Conservation (phyloP, 2,329 filamentous ascomycete species). For the Aureobasidium sp. region DNA sequence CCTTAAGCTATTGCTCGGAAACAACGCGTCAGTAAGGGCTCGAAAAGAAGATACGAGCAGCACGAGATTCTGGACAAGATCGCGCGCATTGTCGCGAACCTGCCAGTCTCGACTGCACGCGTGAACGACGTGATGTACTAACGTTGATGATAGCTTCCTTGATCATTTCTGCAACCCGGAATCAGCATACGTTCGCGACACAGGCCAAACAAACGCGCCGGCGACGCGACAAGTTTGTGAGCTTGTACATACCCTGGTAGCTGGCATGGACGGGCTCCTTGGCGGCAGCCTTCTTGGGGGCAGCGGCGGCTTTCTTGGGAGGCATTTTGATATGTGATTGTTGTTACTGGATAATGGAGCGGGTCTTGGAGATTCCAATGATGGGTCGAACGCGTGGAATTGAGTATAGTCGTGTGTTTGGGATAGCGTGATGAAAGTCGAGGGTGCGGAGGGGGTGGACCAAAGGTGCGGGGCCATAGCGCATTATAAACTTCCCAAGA, state of each 20-base stretch:
- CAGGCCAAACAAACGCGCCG: slow-evolving; percentile 21
- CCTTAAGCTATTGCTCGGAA: slow-evolving; percentile 51
- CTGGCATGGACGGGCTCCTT: slow-evolving; percentile 50
- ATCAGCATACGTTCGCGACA: slow-evolving; percentile 49
- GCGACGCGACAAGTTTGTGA: slow-evolving; percentile 32
- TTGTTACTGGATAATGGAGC: slow-evolving; percentile 19
- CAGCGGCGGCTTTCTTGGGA: slow-evolving; percentile 52
- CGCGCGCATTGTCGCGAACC: not conserved
- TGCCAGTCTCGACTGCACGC: not conserved
- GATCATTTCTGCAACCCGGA: slow-evolving; percentile 54
- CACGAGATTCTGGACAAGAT: not conserved
- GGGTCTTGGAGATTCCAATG: slow-evolving; percentile 28
- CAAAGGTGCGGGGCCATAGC: not conserved
- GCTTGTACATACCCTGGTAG: slow-evolving; percentile 52
- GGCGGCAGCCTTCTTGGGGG: slow-evolving; percentile 48
- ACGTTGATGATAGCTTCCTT: slow-evolving; percentile 64
- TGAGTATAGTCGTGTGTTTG: slow-evolving; percentile 7
- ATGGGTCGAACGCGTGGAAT: slow-evolving; percentile 18
- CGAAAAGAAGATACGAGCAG: not conserved
- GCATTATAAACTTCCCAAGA: not conserved
- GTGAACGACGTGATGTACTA: slow-evolving; percentile 40
- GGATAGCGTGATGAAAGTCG: slow-evolving; percentile 12
- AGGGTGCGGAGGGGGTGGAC: slow-evolving; percentile 6
- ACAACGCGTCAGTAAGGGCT: slow-evolving; percentile 39
- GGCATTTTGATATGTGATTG: slow-evolving; percentile 43